Evolutionary conservation across 805 yeast genomes (phyloP), one percentile per base, ranked within the genome.

Genomic region (Ogataea degrootiae): DNA sequence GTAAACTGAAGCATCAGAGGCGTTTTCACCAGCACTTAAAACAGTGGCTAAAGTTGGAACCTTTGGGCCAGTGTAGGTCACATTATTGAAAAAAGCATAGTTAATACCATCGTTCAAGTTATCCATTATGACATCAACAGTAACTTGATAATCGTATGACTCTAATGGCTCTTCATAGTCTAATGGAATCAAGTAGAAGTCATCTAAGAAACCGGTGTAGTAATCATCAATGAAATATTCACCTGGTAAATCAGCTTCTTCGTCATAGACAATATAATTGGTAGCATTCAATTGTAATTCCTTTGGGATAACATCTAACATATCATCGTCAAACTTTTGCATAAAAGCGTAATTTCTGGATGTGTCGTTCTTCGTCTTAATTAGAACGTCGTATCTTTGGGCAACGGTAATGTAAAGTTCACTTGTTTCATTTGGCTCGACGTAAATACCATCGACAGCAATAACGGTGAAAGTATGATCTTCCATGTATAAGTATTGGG

Each of bases 51-150:
- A 71, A 6, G 91, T 72, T 43, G 99, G 99, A 15, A 92, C 96
- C 68, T 81, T 85, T 54, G 98, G 96, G 36, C 78, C 65, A 34
- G 78, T 72, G 69, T 79, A 94, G 22, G 96, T 78, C 61, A 87
- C 74, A 64, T 88, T 85, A 75, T 92, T 91, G 84, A 92, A 89
- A 72, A 92, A 86, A n/a, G 98, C 98, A 65, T 94, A 94, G 73
- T 90, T 90, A 53, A 84, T 75, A 73, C 99, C 99, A 67, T 89
- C 73, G 42, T 75, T 77, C 68, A 94, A 75, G 74, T 88, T 87
- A 66, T 85, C 83, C 97, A 94, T 90, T 26, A 68, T 65, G 48
- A 94, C 91, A 57, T 81, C 82, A 44, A 94, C 72, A n/a, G 79
- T 74, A 59, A 90, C 75, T 47, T 73, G 73, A 55, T 76, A 73